Base-by-base conservation (phyloP, 108 stramenopile genomes). In the Thalassiosira profunda region DNA sequence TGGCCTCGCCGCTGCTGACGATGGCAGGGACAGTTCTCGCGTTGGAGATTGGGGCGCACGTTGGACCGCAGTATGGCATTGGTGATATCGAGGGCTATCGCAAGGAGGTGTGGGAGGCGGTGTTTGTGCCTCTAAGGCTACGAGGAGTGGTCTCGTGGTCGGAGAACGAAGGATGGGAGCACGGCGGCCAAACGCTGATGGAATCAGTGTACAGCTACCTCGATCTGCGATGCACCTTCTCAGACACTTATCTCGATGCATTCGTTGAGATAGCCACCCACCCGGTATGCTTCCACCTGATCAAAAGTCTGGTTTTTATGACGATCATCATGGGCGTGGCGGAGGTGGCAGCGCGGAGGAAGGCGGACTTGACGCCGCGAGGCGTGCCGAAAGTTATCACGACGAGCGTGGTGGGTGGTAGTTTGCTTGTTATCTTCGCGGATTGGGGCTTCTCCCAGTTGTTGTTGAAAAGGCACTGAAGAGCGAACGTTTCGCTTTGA, bases 361-460 rank as follows among this genome's bases (percentile, higher is more conserved):
- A 76, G 40, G 45, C 83, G 33, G 70, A 90, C 42, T 63, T 93
- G n/a, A 88, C 92, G 12, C 82, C 89, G 4, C 74, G 86, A 47
- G 85, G 74, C 25, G 89, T 93, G 46, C 92, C 92, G 23, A 72
- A 66, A 31, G 87, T 88, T 6, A 93, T 93, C 42, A 93, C 92
- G 3, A 66, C 73, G 4, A 70, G 81, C 44, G 89, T 93, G 1
- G 92, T 93, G 3, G 35, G 70, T 36, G 80, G 87, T 12, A 81
- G 89, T 37, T 56, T 93, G 21, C 64, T 88, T 56, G 81, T 93
- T 18, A 93, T 93, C 66, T 53, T 93, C 43, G 88, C 87, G 3
- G 92, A 93, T 65, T 93, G 92, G 92, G 86, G 69, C 33, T 93
- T 93, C 63, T 83, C 81, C 45, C 92, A 93, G 69, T 46, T 90